phyloP scores from a whole-genome alignment of 2,329 filamentous ascomycete genomes.

The Paraphoma chrysanthemicola region DNA sequence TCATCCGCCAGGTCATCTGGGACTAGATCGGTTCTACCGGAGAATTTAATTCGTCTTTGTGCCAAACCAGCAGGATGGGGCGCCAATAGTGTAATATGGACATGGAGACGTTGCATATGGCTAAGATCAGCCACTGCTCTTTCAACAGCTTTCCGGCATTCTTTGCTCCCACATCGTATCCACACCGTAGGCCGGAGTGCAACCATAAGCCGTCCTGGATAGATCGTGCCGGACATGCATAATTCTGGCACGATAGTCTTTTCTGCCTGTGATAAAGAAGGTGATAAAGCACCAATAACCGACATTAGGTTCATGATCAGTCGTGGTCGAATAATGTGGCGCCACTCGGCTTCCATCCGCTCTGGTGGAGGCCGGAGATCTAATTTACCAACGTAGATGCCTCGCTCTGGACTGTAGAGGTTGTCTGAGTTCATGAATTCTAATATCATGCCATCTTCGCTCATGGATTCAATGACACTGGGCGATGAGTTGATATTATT shows the following conservation, averaged over 20 bases:
- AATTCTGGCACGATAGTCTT: constrained; percentile 10
- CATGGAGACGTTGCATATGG: constrained; percentile 1
- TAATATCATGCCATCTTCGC: not conserved
- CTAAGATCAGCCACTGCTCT: constrained; percentile 3
- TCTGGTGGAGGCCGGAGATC: constrained; percentile 3
- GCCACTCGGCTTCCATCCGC: not conserved
- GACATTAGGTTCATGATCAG: not conserved
- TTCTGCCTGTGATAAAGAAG: not conserved
- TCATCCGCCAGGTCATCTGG: not conserved
- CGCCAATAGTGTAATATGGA: constrained; percentile 7
- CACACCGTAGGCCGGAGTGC: constrained; percentile 8
- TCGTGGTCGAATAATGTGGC: not conserved
- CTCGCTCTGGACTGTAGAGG: constrained; percentile 3
- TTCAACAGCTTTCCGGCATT: constrained; percentile 1
- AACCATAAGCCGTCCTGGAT: not conserved
- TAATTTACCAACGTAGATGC: constrained; percentile 7
- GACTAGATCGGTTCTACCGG: not conserved
- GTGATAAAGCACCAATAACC: not conserved
- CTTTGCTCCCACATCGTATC: constrained; percentile 12
- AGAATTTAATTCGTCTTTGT: not conserved
- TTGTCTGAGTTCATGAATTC: not conserved
- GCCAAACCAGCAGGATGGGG: constrained; percentile 1
- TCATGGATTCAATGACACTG: not conserved
- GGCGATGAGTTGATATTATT: too few species aligned
- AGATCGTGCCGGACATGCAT: constrained; percentile 6